Evolutionary conservation across 129 eudicot species (phyloP).

Genomic region (Arctium minus): DNA sequence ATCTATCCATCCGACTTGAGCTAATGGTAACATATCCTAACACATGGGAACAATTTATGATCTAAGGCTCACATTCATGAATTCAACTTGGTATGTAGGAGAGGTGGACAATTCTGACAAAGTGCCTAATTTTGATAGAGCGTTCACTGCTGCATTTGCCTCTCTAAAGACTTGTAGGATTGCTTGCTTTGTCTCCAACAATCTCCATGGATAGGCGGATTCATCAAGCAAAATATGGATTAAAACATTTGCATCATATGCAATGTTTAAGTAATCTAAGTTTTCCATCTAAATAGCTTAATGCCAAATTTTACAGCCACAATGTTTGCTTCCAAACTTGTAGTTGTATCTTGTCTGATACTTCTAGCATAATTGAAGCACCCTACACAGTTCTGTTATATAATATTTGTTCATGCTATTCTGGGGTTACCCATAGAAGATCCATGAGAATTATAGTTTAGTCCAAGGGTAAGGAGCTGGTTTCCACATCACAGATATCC

Average conservation of each 20-base stretch:
- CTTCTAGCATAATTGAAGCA: too few species aligned
- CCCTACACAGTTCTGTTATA: not conserved
- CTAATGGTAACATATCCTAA: not conserved
- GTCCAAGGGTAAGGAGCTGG: not conserved
- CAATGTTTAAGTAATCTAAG: not conserved
- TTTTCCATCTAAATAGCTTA: too few species aligned
- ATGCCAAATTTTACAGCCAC: too few species aligned
- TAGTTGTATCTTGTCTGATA: too few species aligned
- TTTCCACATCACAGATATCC: not conserved
- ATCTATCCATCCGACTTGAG: not conserved
- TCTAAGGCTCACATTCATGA: not conserved
- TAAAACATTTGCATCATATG: not conserved
- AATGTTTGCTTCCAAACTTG: too few species aligned
- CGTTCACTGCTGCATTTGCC: too few species aligned
- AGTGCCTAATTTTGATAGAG: too few species aligned
- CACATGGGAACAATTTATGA: not conserved
- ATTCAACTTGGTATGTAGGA: not conserved
- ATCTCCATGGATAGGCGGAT: not conserved
- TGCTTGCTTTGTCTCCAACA: not conserved
- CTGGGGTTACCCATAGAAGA: not conserved
- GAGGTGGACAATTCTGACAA: too few species aligned
- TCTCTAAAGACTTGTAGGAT: too few species aligned
- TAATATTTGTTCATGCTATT: not conserved
- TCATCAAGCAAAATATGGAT: not conserved
- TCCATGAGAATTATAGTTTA: too few species aligned